Evolutionary conservation across 495 filamentous ascomycete species (phyloP).

Genomic region (Thozetella sp.): DNA sequence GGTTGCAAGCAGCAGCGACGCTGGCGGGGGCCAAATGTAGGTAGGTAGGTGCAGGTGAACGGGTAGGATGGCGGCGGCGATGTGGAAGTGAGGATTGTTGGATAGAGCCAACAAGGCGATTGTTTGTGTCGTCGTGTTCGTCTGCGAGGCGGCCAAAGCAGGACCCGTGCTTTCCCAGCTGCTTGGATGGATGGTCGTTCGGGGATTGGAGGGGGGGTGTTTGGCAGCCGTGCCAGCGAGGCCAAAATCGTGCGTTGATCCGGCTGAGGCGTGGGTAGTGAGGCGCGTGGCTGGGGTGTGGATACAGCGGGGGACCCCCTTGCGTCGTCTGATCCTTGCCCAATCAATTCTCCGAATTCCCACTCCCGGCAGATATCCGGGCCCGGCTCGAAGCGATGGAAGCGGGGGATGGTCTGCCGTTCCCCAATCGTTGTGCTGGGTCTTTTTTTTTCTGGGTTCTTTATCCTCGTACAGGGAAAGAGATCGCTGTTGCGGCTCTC

Average conservation of each 20-base stretch:
- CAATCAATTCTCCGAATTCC: constrained; percentile 31
- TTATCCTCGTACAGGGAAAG: no score
- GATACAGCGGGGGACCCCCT: constrained; percentile 9
- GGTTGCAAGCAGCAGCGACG: not conserved
- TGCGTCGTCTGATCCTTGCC: constrained; percentile 8
- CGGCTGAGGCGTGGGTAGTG: constrained; percentile 2
- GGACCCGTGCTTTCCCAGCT: not conserved
- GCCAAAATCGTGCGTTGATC: constrained; percentile 2
- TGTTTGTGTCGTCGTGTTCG: constrained; percentile 1
- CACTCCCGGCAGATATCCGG: not conserved
- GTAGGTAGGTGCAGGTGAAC: not conserved
- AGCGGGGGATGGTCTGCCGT: not conserved
- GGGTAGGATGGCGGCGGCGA: not conserved
- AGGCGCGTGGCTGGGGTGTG: constrained; percentile 14
- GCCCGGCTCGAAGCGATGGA: not conserved
- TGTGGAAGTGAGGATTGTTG: constrained; percentile 2
- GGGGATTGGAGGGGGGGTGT: constrained; percentile 2
- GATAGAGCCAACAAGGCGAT: constrained; percentile 1
- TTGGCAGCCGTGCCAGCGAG: constrained; percentile 1
- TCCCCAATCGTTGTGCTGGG: not conserved
- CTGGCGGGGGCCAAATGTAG: not conserved
- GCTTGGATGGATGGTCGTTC: not conserved
- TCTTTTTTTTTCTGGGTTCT: no score
- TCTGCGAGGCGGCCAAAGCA: constrained; percentile 6
- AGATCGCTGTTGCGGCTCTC: no score